Conservation (phyloP, 441 rosid species). For the Biscutella auriculata region DNA sequence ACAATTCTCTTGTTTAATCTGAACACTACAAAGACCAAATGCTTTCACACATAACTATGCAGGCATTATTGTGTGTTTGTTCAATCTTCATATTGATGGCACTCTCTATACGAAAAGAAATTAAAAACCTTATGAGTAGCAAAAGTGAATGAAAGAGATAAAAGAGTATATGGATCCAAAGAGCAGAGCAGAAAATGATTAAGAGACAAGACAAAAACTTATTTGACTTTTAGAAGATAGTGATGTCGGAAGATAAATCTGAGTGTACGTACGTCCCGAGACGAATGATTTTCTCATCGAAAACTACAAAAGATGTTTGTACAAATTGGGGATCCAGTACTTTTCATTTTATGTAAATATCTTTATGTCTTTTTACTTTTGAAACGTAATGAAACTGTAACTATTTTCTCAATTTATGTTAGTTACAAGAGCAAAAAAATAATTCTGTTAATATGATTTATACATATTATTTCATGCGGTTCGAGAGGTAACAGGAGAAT, state of each 20-base stretch:
- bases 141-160: neutral
- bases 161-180: constrained; percentile 13
- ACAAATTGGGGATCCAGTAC: constrained; percentile 22
- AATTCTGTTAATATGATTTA: neutral
- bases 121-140: constrained; percentile 16
- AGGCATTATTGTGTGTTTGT: constrained; percentile 3
- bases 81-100: too few species aligned
- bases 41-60: constrained; percentile 19
- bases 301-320: constrained; percentile 25
- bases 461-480: neutral
- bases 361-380: neutral
- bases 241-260: constrained; percentile 27
- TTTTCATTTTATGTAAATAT: constrained; percentile 2
- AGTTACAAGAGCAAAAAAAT: too few species aligned
- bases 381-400: constrained; percentile 9
- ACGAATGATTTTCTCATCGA: constrained; percentile 27
- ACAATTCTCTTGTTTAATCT: constrained; percentile 18
- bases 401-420: too few species aligned
- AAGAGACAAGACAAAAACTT: constrained; percentile 23
- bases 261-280: constrained; percentile 27
- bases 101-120: too few species aligned
- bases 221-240: constrained; percentile 26
- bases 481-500: neutral
- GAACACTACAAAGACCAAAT: constrained; percentile 21
- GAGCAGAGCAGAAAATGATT: constrained; percentile 21